Evolutionary conservation across 2,329 filamentous ascomycete genomes (phyloP).

Genomic region (Diaporthe longicolla): DNA sequence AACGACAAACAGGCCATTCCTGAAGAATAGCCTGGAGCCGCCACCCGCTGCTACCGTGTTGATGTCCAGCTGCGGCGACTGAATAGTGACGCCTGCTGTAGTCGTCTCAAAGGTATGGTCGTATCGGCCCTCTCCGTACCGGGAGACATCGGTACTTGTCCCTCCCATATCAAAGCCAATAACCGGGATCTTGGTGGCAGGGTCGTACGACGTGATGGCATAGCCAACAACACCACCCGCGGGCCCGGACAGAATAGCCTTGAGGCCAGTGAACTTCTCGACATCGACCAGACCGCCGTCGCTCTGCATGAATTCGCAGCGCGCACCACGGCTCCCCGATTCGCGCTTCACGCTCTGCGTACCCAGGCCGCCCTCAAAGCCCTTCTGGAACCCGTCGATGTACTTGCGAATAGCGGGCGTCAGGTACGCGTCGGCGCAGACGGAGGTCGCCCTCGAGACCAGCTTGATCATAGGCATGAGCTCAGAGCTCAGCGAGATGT

Average conservation of each 20-base stretch:
- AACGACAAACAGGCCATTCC: constrained; percentile 90
- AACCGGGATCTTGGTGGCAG: constrained; percentile 83
- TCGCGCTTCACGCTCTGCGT: constrained; percentile 79
- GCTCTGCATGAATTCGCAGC: constrained; percentile 97
- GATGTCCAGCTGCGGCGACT: constrained; percentile 92
- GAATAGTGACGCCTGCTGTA: constrained; percentile 93
- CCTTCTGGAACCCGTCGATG: constrained; percentile 79
- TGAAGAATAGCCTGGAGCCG: constrained; percentile 87
- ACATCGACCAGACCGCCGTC: constrained; percentile 83
- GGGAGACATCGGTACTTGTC: constrained; percentile 90
- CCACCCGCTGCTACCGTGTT: constrained; percentile 95
- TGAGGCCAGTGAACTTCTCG: constrained; percentile 85
- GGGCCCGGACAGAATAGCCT: constrained; percentile 89
- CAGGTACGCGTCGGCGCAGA: constrained; percentile 84
- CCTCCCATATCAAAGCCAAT: constrained; percentile 98
- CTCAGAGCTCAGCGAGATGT: constrained; percentile 85
- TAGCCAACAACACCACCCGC: constrained; percentile 96
- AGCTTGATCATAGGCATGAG: constrained; percentile 94
- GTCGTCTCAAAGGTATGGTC: constrained; percentile 97
- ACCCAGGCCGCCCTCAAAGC: constrained; percentile 86
- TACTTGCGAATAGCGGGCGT: constrained; percentile 86
- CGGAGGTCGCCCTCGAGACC: constrained; percentile 80
- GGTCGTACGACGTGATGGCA: constrained; percentile 90
- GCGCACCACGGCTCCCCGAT: constrained; percentile 75
- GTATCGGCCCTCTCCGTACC: constrained; percentile 87